Base-by-base conservation (phyloP, 805 yeast genomes). In the Blastobotrys muscicola region DNA sequence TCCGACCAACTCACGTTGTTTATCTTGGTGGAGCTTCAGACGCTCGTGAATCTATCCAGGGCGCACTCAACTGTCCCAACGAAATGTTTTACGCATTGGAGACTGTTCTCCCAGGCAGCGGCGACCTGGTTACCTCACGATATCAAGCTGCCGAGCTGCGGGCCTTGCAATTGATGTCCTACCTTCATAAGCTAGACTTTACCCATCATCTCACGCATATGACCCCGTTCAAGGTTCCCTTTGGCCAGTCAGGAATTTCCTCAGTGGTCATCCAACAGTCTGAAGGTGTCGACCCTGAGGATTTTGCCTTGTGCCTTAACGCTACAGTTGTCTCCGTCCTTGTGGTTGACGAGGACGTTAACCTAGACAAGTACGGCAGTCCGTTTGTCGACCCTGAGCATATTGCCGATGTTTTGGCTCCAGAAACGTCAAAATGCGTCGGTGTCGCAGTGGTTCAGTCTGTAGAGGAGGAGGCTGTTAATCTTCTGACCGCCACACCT, bases 401-500 rank as follows among this genome's bases (percentile, higher is more conserved):
- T 20, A 20, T 20, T 2, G 38, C 36, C 8, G 35, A 38, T 38
- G 36, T 36, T 34, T 40, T 50, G 13, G 12, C 41, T 9, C 29
- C 45, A n/a, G 42, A 45, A 8, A 44, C 45, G 1, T 26, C 59
- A 10, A 44, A 52, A 2, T 77, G 72, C 47, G 50, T 69, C 13
- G 80, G 84, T 0, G 59, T 82, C 30, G 78, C 74, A 1, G 64
- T 85, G 39, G 67, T 85, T 0, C 95, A 86, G 55, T 81, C 90
- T 1, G 61, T 85, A 9, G 72, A 80, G 50, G 45, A 48, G 0
- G 45, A 47, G 0, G 54, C 61, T 1, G 54, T 64, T 8, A 49
- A 63, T 11, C 52, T 83, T 36, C 78, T 82, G 45, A 41, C 85
- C 1, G 78, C 82, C 51, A 62, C 82, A 0, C 86, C 54, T 2